A percentile compares a stretch with the other conserved stretches of the same genome.
These are phyloP conservation scores for Pisolithus marmoratus DNA, from an alignment of 768 basidiomycete genomes.

Conservation along the genomic window DNA sequence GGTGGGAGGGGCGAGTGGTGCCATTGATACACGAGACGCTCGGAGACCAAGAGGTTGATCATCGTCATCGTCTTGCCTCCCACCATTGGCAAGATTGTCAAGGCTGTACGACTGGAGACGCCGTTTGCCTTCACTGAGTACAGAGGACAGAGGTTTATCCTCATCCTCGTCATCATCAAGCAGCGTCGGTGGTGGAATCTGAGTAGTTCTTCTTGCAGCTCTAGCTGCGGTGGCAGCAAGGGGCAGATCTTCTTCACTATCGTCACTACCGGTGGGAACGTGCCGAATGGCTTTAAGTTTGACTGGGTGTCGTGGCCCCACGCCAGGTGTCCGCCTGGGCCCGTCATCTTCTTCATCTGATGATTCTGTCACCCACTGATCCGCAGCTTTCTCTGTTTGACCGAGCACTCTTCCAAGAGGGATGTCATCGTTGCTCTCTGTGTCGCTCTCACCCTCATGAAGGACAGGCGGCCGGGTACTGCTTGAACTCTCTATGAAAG, in stretches of 20 bases:
- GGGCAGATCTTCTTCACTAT: slow-evolving; percentile 80
- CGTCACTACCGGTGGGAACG: slow-evolving; percentile 13
- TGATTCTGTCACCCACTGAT: slow-evolving; percentile 47
- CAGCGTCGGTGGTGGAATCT: slow-evolving; percentile 15
- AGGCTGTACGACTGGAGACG: slow-evolving; percentile 40
- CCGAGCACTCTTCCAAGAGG: slow-evolving; percentile 17
- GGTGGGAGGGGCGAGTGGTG: slow-evolving; percentile 21
- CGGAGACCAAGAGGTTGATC: slow-evolving; percentile 71
- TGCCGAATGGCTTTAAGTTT: slow-evolving; percentile 15
- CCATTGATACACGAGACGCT: slow-evolving; percentile 39
- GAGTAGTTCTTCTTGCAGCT: slow-evolving; percentile 42
- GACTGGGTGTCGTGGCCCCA: slow-evolving; percentile 47
- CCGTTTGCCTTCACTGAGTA: slow-evolving; percentile 45
- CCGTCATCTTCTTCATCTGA: slow-evolving; percentile 60
- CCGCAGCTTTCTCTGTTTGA: slow-evolving; percentile 16
- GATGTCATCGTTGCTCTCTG: slow-evolving; percentile 44
- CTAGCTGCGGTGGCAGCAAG: slow-evolving; percentile 59
- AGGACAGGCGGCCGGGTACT: slow-evolving; percentile 24
- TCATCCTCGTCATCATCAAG: slow-evolving; percentile 53
- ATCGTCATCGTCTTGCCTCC: slow-evolving; percentile 46
- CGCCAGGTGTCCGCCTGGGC: slow-evolving; percentile 53
- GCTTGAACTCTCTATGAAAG: slow-evolving; percentile 31
- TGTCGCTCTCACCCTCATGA: slow-evolving; percentile 40
- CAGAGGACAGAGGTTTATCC: slow-evolving; percentile 61
- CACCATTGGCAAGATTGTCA: slow-evolving; percentile 23